Percentiles rank a stretch among this genome's conserved stretches.
These are phyloP conservation scores for Nepenthes gracilis DNA, from an alignment of 148 eudicot genomes.

Conservation along the genomic window DNA sequence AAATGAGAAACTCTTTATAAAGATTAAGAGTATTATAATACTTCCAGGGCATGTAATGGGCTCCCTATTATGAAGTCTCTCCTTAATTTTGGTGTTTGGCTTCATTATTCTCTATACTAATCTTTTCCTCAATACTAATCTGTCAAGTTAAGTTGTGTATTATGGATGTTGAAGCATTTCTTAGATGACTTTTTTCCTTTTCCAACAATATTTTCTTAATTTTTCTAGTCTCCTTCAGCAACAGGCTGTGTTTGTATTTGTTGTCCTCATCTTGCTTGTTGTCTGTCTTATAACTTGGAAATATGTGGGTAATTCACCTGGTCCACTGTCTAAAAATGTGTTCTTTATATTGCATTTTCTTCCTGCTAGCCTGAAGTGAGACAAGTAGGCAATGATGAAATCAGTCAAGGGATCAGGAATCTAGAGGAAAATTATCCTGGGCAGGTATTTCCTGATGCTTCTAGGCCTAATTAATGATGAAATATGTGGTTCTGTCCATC, in stretches of 20 bases:
- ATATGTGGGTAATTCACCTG: neutral
- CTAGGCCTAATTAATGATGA: neutral
- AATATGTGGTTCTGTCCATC: too few relatives aligned
- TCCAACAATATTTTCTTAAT: too few relatives aligned
- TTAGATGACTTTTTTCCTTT: too few relatives aligned
- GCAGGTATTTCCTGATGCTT: constrained; percentile 26
- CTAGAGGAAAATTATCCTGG: constrained; percentile 26
- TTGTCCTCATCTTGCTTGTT: too few relatives aligned
- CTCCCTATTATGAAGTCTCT: constrained; percentile 2
- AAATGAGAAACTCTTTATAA: constrained; percentile 47
- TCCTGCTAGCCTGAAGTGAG: constrained; percentile 32
- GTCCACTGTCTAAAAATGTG: neutral
- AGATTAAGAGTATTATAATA: constrained; percentile 51
- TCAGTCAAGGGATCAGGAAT: constrained; percentile 23
- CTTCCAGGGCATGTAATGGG: constrained; percentile 32
- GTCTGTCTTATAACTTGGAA: too few relatives aligned
- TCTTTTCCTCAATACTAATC: neutral
- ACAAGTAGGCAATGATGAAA: constrained; percentile 32
- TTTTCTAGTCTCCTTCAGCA: too few relatives aligned
- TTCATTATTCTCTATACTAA: neutral
- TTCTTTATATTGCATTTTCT: constrained; percentile 1
- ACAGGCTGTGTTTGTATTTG: too few relatives aligned
- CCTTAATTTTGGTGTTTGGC: neutral
- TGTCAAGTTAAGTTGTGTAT: neutral
- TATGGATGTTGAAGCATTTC: neutral